A percentile compares a stretch with the other conserved stretches of the same genome.
Evolutionary conservation across 768 basidiomycete species (phyloP).

Genomic region (Termitomyces sp.): DNA sequence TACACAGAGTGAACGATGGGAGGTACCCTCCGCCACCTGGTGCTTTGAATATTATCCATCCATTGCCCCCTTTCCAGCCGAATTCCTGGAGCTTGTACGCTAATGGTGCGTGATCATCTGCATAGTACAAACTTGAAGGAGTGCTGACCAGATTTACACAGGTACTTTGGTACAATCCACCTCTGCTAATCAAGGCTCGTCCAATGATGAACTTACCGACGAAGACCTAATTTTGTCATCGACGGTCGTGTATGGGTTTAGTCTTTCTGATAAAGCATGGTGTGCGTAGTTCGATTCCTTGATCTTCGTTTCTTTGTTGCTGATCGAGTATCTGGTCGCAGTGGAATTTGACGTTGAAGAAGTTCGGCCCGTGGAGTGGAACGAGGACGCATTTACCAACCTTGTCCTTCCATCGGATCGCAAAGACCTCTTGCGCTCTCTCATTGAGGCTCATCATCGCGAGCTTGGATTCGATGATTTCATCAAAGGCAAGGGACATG

Average conservation of each 20-base stretch:
- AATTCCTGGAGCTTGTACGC: not conserved
- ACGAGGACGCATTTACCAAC: slow-evolving; percentile 53
- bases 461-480: slow-evolving; percentile 56
- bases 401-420: slow-evolving; percentile 53
- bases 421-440: slow-evolving; percentile 52
- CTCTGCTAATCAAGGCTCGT: not conserved
- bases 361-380: slow-evolving; percentile 52
- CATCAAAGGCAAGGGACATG: slow-evolving; percentile 60
- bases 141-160: not conserved
- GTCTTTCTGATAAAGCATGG: slow-evolving; percentile 57
- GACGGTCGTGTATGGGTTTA: slow-evolving; percentile 60
- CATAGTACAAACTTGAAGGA: too few relatives aligned
- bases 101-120: slow-evolving; percentile 2
- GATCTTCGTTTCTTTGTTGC: not conserved
- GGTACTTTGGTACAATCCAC: slow-evolving; percentile 19
- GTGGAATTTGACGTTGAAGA: slow-evolving; percentile 61
- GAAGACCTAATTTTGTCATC: slow-evolving; percentile 55
- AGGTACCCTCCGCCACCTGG: not conserved
- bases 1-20: not conserved
- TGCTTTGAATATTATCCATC: too few relatives aligned
- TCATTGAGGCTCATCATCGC: slow-evolving; percentile 55
- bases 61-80: not conserved
- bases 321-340: slow-evolving; percentile 14
- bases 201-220: slow-evolving; percentile 37
- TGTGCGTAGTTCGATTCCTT: slow-evolving; percentile 30